Evolutionary conservation across 2,329 filamentous ascomycete genomes (phyloP).

Genomic region (Alternaria sp.): DNA sequence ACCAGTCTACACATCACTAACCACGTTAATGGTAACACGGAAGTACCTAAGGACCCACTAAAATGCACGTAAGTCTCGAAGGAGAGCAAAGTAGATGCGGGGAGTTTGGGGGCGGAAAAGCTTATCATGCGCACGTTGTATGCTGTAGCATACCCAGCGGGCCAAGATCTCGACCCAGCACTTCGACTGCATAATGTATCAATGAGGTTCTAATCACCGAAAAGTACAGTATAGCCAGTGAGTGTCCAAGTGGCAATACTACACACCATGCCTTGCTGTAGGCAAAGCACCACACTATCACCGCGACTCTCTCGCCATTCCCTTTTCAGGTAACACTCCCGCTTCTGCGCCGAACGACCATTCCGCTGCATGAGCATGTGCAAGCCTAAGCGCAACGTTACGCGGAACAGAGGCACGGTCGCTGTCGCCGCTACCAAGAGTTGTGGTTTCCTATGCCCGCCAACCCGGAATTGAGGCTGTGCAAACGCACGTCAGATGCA

Average conservation of each 20-base stretch:
- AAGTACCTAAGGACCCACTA: neutral
- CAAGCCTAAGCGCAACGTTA: neutral
- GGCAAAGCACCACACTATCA: neutral
- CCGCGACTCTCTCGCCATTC: neutral
- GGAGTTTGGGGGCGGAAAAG: conserved; percentile 25
- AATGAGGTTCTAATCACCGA: neutral
- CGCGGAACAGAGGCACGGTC: neutral
- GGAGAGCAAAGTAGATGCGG: conserved; percentile 10
- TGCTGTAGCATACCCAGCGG: conserved; percentile 2
- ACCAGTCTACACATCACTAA: neutral
- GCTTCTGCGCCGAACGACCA: neutral
- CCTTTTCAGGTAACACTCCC: neutral
- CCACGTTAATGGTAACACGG: neutral
- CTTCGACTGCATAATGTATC: neutral
- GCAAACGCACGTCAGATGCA: conserved; percentile 8
- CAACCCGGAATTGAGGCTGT: conserved; percentile 6
- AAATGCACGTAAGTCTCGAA: conserved; percentile 13
- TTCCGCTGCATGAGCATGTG: neutral
- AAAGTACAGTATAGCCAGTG: neutral
- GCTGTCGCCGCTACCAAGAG: neutral
- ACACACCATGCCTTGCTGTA: neutral
- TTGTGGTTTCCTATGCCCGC: neutral
- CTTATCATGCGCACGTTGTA: conserved; percentile 14
- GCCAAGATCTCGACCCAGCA: neutral
- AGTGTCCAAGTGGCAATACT: neutral